Base-by-base conservation (phyloP, 2,329 filamentous ascomycete genomes). In the Fusarium bactridioides region DNA sequence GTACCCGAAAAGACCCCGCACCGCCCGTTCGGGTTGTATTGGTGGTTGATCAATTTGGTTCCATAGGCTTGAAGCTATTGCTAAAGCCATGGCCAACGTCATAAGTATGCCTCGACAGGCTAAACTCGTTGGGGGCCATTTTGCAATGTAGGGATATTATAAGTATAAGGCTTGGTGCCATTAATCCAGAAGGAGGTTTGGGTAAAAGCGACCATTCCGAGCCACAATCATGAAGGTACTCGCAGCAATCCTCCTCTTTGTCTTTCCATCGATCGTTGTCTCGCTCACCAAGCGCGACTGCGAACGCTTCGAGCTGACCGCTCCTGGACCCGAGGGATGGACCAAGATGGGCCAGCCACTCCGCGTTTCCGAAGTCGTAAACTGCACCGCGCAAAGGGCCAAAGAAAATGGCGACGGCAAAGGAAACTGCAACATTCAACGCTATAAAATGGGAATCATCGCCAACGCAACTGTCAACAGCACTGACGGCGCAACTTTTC, bases 181-280 rank as follows among this genome's bases (percentile, higher is more conserved):
- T 33, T 0, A 33, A 33, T 5, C 1, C 31, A 15, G 31, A 33
- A 33, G 31, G 31, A 15, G 12, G 0, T 0, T 15, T 7, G 0
- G 31, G 31, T 7, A 33, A 33, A 33, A 33, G 31, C 31, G 13
- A 33, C 12, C 31, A 0, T 33, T 15, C 31, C 6, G 2, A 33
- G 31, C 4, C n/a, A 35, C 1, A 0, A 10, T 4, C 12, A 37
- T 53, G 50, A 53, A 37, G 7, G 0, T 2, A 6, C 21, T n/a
- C 7, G 5, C 2, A 21, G 7, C 2, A 12, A 12, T 21, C 12
- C 6, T 37, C 18, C 33, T 37, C 6, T 5, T 37, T 23, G 7
- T 2, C 0, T 37, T 53, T n/a, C 18, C 33, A n/a, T 2, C 18
- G 0, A 27, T 4, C 0, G 10, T 19, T 21, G 33, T 10, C n/a